phyloP scores from a whole-genome alignment of 306 rosid genomes.

The Cyamopsis tetragonoloba region DNA sequence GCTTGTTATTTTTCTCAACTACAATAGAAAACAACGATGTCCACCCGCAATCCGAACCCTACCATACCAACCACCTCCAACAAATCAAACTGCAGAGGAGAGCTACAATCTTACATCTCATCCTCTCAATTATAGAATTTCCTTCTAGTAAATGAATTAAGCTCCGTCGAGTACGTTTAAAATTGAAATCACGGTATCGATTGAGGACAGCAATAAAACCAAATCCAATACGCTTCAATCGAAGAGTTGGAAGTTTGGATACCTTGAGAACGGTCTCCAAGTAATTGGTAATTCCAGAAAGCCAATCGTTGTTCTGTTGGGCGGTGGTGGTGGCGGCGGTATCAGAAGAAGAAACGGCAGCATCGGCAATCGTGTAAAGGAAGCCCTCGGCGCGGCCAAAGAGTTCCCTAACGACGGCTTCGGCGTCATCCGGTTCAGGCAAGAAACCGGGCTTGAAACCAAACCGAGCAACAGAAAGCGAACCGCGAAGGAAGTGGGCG shows the following conservation, averaged over 20 bases:
- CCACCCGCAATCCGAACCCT: constrained; percentile 1
- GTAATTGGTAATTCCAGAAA: constrained; percentile 78
- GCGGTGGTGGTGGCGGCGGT: constrained; percentile 34
- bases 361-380: constrained; percentile 82
- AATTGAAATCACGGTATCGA: constrained; percentile 2
- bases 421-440: constrained; percentile 56
- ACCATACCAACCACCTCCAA: not conserved
- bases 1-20: not conserved
- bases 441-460: constrained; percentile 54
- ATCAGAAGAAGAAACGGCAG: constrained; percentile 72
- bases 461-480: constrained; percentile 51
- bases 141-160: not conserved
- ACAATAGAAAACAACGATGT: not conserved
- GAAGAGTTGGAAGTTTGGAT: not conserved
- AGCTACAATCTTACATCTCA: not conserved
- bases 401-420: constrained; percentile 44
- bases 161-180: not conserved
- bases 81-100: not conserved
- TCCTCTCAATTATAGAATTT: not conserved
- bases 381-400: constrained; percentile 66
- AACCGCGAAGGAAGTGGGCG: constrained; percentile 52
- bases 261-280: constrained; percentile 84
- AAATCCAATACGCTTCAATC: not conserved
- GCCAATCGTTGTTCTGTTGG: constrained; percentile 77
- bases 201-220: not conserved